Conservation (phyloP, 1,284 basidiomycete species). For the Fomitopsis schrenkii region DNA sequence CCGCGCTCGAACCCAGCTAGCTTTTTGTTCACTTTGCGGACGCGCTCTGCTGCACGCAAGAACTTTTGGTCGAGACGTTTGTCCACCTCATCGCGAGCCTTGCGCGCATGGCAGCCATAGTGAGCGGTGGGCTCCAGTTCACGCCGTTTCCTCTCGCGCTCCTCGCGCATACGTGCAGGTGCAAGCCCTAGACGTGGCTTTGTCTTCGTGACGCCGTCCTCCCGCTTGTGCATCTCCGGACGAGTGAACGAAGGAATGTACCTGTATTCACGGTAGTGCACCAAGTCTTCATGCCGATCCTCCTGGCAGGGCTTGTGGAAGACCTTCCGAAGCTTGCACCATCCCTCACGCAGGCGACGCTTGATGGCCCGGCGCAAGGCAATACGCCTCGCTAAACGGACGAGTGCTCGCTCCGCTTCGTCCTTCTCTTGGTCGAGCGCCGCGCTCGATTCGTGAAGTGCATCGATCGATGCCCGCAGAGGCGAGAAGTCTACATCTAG, state of each 20-base stretch:
- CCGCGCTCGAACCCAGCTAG: slow-evolving; percentile 77
- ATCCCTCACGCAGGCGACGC: slow-evolving; percentile 16
- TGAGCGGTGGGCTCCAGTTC: not conserved
- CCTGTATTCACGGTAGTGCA: not conserved
- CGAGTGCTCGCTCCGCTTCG: slow-evolving; percentile 29
- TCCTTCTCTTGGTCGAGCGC: slow-evolving; percentile 51
- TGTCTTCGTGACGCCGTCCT: not conserved
- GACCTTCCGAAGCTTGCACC: slow-evolving; percentile 22
- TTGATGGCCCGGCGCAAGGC: slow-evolving; percentile 19
- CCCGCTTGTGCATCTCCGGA: not conserved
- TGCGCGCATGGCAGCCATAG: not conserved
- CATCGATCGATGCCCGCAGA: slow-evolving; percentile 46
- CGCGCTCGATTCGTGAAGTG: slow-evolving; percentile 47
- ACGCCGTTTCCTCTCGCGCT: slow-evolving; percentile 2
- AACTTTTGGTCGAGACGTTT: slow-evolving; percentile 26
- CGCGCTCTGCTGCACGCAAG: slow-evolving; percentile 55
- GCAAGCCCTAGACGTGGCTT: slow-evolving; percentile 3
- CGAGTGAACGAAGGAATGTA: not conserved
- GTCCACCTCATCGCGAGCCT: not conserved
- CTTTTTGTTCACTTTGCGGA: slow-evolving; percentile 68
- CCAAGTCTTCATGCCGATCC: slow-evolving; percentile 1
- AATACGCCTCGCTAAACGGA: slow-evolving; percentile 30
- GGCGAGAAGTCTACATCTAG: slow-evolving; percentile 23
- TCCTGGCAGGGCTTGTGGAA: slow-evolving; percentile 22
- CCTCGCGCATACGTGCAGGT: slow-evolving; percentile 11